Base-by-base conservation (phyloP, 164 flowering plant species). In the Warburgia ugandensis region DNA sequence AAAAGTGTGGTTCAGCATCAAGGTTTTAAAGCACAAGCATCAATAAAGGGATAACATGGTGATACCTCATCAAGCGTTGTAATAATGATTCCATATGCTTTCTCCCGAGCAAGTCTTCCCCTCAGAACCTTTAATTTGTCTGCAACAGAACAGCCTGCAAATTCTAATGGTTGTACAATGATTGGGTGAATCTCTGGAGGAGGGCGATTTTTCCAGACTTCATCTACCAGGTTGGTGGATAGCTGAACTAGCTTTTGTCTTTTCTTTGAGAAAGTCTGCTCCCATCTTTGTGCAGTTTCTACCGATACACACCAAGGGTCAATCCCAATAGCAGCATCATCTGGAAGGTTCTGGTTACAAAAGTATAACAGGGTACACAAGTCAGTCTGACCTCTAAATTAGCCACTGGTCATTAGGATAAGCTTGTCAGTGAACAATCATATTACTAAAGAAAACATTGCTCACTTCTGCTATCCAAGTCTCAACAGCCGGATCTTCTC, bases 261-360 rank as follows among this genome's bases (percentile, higher is more conserved):
- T 50, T 75, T 86, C 28, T 63, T 69, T 14, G 69, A 54, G 65
- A 92, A 81, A 56, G 79, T 72, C 67, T 45, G 65, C 64, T 82
- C 81, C 99, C 99, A 92, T 64, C 68, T 84, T 47, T 82, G 78
- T 38, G 95, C 92, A 50, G 91, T 82, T 60, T 84, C 94, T 25
- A 88, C 68, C 6, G 99, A 89, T 39, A 86, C 59, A 49, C 97
- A 92, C 99, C 97, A 88, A 9, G 89, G 79, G 57, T 92, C 94
- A 27, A 84, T 63, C 27, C 96, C 99, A 56, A 92, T 52, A 14
- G 81, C 62, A 33, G 94, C 84, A 42, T 69, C 80, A 19, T 58
- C 59, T 8, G 92, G 84, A 47, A 92, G 68, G 67, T 85, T 84
- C 95, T 90, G 58, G 46, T 31, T n/a, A n/a, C n/a, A n/a, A n/a